Evolutionary conservation across 2,329 filamentous ascomycete genomes (phyloP).

Genomic region (Hypocreales sp.): DNA sequence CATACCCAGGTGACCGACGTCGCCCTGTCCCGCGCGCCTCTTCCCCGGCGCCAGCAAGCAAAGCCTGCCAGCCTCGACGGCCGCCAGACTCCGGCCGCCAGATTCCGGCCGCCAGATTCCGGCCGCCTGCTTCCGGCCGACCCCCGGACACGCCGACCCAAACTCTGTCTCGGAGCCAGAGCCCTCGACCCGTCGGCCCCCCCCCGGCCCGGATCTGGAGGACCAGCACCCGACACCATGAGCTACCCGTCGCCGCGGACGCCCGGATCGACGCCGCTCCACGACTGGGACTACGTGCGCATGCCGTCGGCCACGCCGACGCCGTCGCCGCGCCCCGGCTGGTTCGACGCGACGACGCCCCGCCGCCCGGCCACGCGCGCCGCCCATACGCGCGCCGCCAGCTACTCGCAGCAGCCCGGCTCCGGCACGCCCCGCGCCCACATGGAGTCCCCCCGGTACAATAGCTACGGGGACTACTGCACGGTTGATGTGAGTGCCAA

Average conservation of each 20-base stretch:
- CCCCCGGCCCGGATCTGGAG: too few species aligned
- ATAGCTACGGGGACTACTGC: slow-evolving; percentile 46
- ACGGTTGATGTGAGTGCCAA: slow-evolving; percentile 51
- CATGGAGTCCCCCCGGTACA: slow-evolving; percentile 44
- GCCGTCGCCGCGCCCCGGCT: slow-evolving; percentile 38
- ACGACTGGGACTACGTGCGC: slow-evolving; percentile 36
- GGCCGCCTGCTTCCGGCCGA: too few species aligned
- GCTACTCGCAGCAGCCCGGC: slow-evolving; percentile 19
- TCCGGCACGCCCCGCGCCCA: slow-evolving; percentile 27
- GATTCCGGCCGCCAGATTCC: too few species aligned
- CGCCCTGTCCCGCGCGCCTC: slow-evolving; percentile 24
- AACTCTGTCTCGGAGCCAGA: too few species aligned
- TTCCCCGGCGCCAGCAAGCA: slow-evolving; percentile 4
- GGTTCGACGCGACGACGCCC: slow-evolving; percentile 30
- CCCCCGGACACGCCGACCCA: too few species aligned
- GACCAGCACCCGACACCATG: too few species aligned
- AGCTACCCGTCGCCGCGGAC: slow-evolving; percentile 23
- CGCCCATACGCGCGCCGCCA: slow-evolving; percentile 17
- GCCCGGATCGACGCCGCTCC: slow-evolving; percentile 30
- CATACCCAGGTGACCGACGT: slow-evolving; percentile 44
- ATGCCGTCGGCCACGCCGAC: slow-evolving; percentile 40
- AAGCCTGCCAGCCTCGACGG: neutral
- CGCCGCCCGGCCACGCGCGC: slow-evolving; percentile 39
- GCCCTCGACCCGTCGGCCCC: neutral
- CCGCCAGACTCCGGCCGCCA: too few species aligned